Evolutionary conservation across 2,329 filamentous ascomycete species (phyloP), one percentile per base, ranked within the genome.

Genomic region (Hirsutella thompsonii): DNA sequence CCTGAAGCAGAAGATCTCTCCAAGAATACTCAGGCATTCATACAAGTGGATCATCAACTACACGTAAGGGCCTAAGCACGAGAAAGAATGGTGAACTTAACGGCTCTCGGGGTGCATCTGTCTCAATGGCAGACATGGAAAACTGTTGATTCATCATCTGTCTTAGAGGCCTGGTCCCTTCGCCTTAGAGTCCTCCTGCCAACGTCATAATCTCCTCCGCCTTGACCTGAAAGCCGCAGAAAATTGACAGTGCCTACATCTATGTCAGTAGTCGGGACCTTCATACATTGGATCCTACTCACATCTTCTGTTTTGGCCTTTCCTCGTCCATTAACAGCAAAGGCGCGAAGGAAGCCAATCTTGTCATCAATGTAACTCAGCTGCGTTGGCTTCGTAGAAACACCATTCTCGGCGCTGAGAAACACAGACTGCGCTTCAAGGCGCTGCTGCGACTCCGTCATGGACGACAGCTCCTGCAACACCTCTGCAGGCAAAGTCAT

Each of bases 271-370:
- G 16, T 8, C 10, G 18, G 18, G 13, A n/a, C n/a, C 26, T 14
- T 19, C 34, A 19, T 19, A 2, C 16, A 30, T 10, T 19, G 37
- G 14, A 8, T 26, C 23, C 11, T 11, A 33, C 37, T 33, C 28
- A 39, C 37, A n/a, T 39, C 37, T 21, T 39, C 37, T 3, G 37
- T 39, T 28, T 39, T 39, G 18, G 37, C 37, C 37, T 39, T 39
- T 6, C 37, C 37, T n/a, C 37, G 32, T 3, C 28, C 37, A 20
- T 39, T 39, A 14, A 28, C 21, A 19, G 37, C 16, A 33, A 34
- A 39, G 19, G 28, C 28, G 3, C 37, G 37, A 20, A 30, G 13
- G 16, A 39, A 39, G 13, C 26, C 26, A 13, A 13, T 8, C 19
- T 21, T 23, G 20, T 39, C 37, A 14, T 39, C 10, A 2, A 39